Percentiles rank a stretch among this genome's conserved stretches.
Evolutionary conservation across 805 yeast genomes (phyloP).

Genomic region (Pichia sporocuriosa): DNA sequence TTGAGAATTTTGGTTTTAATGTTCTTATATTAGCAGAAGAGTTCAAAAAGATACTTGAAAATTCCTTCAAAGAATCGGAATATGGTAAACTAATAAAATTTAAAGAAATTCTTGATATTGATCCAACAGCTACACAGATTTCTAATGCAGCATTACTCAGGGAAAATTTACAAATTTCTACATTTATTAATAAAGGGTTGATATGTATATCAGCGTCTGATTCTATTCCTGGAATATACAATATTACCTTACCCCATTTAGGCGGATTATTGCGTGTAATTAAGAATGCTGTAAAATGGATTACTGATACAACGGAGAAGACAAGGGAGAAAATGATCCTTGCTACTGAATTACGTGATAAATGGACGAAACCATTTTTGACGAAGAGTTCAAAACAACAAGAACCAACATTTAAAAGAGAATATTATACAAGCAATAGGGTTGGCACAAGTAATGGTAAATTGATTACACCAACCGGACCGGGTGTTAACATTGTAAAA

Average conservation of each 20-base stretch:
- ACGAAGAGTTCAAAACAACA: too few species aligned
- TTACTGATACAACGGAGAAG: background rate
- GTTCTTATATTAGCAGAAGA: constrained; percentile 2
- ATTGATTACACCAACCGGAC: background rate
- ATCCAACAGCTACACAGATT: background rate
- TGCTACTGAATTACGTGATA: constrained; percentile 1
- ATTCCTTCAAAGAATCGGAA: background rate
- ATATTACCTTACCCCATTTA: constrained; percentile 10
- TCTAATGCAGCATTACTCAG: background rate
- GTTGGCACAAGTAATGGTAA: constrained; percentile 1
- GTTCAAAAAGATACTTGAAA: background rate
- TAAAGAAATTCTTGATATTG: too few species aligned
- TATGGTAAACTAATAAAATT: too few species aligned
- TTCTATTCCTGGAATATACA: constrained; percentile 1
- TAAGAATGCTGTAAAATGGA: constrained; percentile 7
- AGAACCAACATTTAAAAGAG: background rate
- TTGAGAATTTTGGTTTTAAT: constrained; percentile 2
- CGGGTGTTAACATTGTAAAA: constrained; percentile 7
- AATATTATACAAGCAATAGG: constrained; percentile 6
- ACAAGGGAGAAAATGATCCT: constrained; percentile 6
- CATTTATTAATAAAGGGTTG: constrained; percentile 3
- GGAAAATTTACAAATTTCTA: background rate
- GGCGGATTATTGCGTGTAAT: constrained; percentile 10
- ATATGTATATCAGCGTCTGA: constrained; percentile 5
- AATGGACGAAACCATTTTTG: constrained; percentile 4